A percentile compares a stretch with the other conserved stretches of the same genome.
These are phyloP conservation scores for Aureobasidium sp. DNA, from an alignment of 2,329 filamentous ascomycete genomes.

Conservation along the genomic window DNA sequence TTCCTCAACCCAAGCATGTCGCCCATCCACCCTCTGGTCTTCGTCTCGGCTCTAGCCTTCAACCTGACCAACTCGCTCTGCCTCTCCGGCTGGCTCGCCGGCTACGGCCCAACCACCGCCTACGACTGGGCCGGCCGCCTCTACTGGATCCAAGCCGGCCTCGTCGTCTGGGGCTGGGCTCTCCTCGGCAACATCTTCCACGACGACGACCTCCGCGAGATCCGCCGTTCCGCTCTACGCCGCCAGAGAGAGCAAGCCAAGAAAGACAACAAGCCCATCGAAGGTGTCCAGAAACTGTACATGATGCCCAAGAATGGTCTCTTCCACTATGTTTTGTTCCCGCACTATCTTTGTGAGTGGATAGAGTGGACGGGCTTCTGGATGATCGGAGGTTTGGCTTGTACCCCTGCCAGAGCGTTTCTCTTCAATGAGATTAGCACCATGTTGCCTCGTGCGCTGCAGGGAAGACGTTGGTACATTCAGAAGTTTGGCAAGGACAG, in stretches of 20 bases:
- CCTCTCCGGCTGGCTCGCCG: slow-evolving; percentile 72
- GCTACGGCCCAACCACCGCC: slow-evolving; percentile 62
- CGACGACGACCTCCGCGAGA: slow-evolving; percentile 82
- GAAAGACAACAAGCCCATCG: slow-evolving; percentile 36
- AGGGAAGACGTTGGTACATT: slow-evolving; percentile 78
- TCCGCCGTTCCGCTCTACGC: slow-evolving; percentile 61
- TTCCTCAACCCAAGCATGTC: slow-evolving; percentile 83
- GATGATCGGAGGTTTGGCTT: slow-evolving; percentile 58
- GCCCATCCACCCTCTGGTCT: slow-evolving; percentile 68
- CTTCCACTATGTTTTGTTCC: slow-evolving; percentile 75
- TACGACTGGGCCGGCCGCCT: slow-evolving; percentile 42
- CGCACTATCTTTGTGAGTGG: slow-evolving; percentile 97
- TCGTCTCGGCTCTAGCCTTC: slow-evolving; percentile 57
- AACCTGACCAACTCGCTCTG: slow-evolving; percentile 73
- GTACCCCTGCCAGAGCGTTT: slow-evolving; percentile 71
- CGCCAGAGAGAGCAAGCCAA: slow-evolving; percentile 46
- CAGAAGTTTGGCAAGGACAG: slow-evolving; percentile 80
- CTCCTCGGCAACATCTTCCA: slow-evolving; percentile 78
- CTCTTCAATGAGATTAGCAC: slow-evolving; percentile 78
- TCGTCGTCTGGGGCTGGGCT: slow-evolving; percentile 67
- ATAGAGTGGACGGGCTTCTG: slow-evolving; percentile 89
- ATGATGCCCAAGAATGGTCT: slow-evolving; percentile 75
- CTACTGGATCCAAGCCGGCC: slow-evolving; percentile 50
- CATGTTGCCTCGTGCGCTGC: slow-evolving; percentile 80
- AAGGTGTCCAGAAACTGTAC: slow-evolving; percentile 70